Base-by-base conservation (phyloP, 768 basidiomycete species). In the Kwoniella heveanensis region DNA sequence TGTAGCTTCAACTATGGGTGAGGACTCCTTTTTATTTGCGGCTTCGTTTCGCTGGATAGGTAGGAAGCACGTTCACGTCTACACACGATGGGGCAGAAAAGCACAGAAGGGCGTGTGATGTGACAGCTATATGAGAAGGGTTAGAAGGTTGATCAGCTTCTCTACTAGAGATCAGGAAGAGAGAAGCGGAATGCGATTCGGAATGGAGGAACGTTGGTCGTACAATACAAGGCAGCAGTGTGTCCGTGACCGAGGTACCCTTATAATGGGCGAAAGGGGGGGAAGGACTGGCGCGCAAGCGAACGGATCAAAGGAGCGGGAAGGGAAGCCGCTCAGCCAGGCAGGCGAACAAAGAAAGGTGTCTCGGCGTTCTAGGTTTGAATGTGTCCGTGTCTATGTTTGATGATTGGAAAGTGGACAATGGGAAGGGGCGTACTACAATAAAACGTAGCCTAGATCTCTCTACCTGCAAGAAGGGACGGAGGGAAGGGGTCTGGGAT, bases 281-380 rank as follows among this genome's bases (percentile, higher is more conserved):
- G 13, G 7, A 6, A 60, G 51, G 36, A 47, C 19, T 25, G 12
- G 26, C 26, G 49, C 7, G 12, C 49, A 25, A 24, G 13, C 32
- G 32, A 13, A 6, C 39, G 39, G 39, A 44, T 44, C 39, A 44
- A 44, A 44, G 39, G 39, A 44, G 19, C 19, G 19, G 32, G 13
- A 44, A 32, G 32, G 32, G 32, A 5, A 32, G 32, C 7, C 32
- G 32, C 7, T n/a, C n/a, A n/a, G n/a, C n/a, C 32, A 32, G 5
- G 32, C 5, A 32, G 32, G 13, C 32, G 32, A 32, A 32, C 39
- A 44, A 44, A 44, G 39, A 44, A 44, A 44, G 17, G 39, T 44
- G 19, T 44, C 39, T 44, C 39, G 39, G 39, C 39, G 39, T 44
- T n/a, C n/a, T n/a, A n/a, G n/a, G n/a, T n/a, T n/a, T n/a, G n/a